Evolutionary conservation across 805 yeast genomes (phyloP).

Genomic region (Starmerella floricola): DNA sequence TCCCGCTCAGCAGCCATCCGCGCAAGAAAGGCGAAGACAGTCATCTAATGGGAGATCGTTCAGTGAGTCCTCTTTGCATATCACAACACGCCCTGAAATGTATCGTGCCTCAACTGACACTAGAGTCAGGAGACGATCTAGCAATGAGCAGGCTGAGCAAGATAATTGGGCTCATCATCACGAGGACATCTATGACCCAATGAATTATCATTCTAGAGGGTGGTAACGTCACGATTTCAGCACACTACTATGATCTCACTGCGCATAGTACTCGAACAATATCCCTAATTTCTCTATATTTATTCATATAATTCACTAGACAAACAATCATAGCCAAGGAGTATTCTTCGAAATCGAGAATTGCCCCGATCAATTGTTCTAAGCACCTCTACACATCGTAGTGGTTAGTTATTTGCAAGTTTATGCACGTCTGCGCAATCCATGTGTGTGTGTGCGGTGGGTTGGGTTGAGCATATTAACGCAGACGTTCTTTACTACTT

Average conservation of each 20-base stretch:
- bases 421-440: too few species aligned
- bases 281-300: neutral
- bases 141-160: neutral
- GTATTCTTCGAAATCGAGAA: too few species aligned
- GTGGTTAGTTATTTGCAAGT: too few species aligned
- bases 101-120: conserved; percentile 17
- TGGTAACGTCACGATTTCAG: conserved; percentile 19
- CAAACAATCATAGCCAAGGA: too few species aligned
- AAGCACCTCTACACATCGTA: too few species aligned
- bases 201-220: conserved; percentile 24
- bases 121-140: neutral
- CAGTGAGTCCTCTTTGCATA: conserved; percentile 1
- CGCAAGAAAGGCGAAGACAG: neutral
- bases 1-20: neutral
- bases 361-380: too few species aligned
- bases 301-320: too few species aligned
- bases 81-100: conserved; percentile 18
- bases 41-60: neutral
- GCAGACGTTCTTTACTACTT: too few species aligned
- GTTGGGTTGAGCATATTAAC: too few species aligned
- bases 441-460: too few species aligned
- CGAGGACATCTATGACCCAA: conserved; percentile 22
- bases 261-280: neutral
- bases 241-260: too few species aligned
- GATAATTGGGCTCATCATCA: conserved; percentile 10